Evolutionary conservation across 345 rosid species (phyloP).

Genomic region (Noccaea bulbosa): DNA sequence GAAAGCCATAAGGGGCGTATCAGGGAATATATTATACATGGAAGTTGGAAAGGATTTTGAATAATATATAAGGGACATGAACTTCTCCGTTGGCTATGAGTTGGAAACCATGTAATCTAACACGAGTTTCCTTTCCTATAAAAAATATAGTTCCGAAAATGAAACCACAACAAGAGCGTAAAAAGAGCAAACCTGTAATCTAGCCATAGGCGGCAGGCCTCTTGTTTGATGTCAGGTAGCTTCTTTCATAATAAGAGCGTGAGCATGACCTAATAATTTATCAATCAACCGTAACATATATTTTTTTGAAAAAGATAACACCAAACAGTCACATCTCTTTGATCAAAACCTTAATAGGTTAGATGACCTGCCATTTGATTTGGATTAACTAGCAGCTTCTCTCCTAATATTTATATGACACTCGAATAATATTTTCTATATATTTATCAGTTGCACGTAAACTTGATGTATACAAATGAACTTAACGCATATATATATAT

Average conservation of each 20-base stretch:
- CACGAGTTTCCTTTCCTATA: conserved; percentile 12
- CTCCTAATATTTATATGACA: neutral
- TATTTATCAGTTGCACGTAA: neutral
- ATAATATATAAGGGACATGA: too few relatives aligned
- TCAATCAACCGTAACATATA: neutral
- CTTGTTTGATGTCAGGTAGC: neutral
- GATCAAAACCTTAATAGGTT: neutral
- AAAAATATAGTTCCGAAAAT: conserved; percentile 17
- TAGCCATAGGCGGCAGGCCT: neutral
- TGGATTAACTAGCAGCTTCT: neutral
- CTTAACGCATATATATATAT: neutral
- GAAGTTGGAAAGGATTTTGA: too few relatives aligned
- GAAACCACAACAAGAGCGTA: conserved; percentile 25
- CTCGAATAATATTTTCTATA: neutral
- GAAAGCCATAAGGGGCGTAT: too few relatives aligned
- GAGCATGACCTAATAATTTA: conserved; percentile 24
- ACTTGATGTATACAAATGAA: neutral
- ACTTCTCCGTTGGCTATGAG: too few relatives aligned
- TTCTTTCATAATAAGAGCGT: conserved; percentile 8
- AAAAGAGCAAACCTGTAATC: conserved; percentile 17
- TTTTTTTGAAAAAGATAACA: neutral
- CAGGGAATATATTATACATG: too few relatives aligned
- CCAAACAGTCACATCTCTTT: neutral
- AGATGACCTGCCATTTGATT: neutral
- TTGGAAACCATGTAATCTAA: too few relatives aligned